Percentiles rank a stretch among this genome's conserved stretches.
Evolutionary conservation across 352 stramenopile species (phyloP).

Genomic region (Globisporangium nunn): DNA sequence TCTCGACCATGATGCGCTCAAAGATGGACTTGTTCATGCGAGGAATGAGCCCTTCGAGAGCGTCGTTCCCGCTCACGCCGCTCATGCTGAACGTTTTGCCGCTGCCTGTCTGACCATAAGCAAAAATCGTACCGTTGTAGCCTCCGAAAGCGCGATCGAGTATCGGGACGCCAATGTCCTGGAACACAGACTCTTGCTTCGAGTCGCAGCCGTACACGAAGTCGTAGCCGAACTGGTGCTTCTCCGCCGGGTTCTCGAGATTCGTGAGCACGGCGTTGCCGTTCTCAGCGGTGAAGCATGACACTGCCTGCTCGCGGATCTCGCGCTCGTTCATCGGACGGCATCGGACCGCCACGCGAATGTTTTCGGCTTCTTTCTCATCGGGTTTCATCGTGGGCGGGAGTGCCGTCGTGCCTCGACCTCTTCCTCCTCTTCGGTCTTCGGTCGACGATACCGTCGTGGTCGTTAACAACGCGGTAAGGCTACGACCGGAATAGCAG

Average conservation of each 20-base stretch:
- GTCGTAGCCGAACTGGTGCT: conserved; percentile 86
- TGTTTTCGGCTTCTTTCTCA: conserved; percentile 84
- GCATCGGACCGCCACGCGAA: conserved; percentile 88
- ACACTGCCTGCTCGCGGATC: conserved; percentile 61
- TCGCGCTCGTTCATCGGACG: conserved; percentile 89
- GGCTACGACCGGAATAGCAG: too few relatives aligned
- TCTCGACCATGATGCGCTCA: conserved; percentile 61
- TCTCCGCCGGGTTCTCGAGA: conserved; percentile 70
- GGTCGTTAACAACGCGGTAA: too few relatives aligned
- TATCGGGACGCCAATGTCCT: conserved; percentile 72
- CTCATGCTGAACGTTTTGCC: conserved; percentile 89
- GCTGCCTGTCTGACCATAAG: conserved; percentile 83
- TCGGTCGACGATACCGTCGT: not conserved
- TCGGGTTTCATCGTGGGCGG: conserved; percentile 50
- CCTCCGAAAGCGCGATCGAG: conserved; percentile 78
- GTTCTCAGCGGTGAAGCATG: conserved; percentile 65
- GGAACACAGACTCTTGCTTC: conserved; percentile 63
- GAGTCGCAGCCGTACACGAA: conserved; percentile 83
- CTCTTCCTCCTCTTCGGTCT: not conserved
- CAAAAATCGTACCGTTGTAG: conserved; percentile 90
- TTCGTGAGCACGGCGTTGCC: conserved; percentile 78
- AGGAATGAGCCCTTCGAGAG: conserved; percentile 85
- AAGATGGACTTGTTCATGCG: conserved; percentile 90
- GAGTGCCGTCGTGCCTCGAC: not conserved
- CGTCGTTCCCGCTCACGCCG: conserved; percentile 49